A percentile compares a stretch with the other conserved stretches of the same genome.
Evolutionary conservation across 352 stramenopile genomes (phyloP).

Genomic region (Phytophthora litchii): DNA sequence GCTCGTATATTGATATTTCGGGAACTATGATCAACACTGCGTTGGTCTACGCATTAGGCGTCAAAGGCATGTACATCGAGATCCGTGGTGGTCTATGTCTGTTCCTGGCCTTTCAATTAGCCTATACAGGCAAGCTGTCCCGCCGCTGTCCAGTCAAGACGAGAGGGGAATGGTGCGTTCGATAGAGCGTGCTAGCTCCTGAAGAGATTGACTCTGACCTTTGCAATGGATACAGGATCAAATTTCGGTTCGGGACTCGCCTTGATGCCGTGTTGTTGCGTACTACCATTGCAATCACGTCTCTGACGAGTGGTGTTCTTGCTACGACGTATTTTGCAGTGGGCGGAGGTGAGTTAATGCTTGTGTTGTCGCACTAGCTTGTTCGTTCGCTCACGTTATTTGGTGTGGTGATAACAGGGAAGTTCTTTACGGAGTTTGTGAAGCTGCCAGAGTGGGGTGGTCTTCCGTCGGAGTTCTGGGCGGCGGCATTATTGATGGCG

Average conservation of each 20-base stretch:
- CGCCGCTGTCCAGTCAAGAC: constrained; percentile 79
- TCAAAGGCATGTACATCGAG: constrained; percentile 88
- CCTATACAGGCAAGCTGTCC: constrained; percentile 81
- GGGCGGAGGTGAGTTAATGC: constrained; percentile 47
- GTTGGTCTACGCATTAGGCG: constrained; percentile 78
- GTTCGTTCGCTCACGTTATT: constrained; percentile 3
- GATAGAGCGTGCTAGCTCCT: not conserved
- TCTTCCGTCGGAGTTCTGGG: constrained; percentile 76
- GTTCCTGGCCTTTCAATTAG: constrained; percentile 81
- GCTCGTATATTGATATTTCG: constrained; percentile 87
- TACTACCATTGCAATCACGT: constrained; percentile 76
- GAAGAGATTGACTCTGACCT: not conserved
- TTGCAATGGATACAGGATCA: constrained; percentile 53
- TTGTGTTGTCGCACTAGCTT: not conserved
- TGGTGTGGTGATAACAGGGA: constrained; percentile 35
- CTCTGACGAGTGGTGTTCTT: constrained; percentile 64
- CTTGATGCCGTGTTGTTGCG: constrained; percentile 60
- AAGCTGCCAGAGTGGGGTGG: constrained; percentile 57
- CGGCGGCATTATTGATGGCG: constrained; percentile 64
- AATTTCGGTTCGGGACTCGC: constrained; percentile 73
- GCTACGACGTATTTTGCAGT: constrained; percentile 82
- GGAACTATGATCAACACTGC: constrained; percentile 88
- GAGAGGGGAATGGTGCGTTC: constrained; percentile 67
- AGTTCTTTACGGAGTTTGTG: constrained; percentile 84
- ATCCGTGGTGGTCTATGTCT: constrained; percentile 78